A percentile compares a stretch with the other conserved stretches of the same genome.
phyloP scores from a whole-genome alignment of 1,139 yeast species.

The Scheffersomyces cryptocercus region DNA sequence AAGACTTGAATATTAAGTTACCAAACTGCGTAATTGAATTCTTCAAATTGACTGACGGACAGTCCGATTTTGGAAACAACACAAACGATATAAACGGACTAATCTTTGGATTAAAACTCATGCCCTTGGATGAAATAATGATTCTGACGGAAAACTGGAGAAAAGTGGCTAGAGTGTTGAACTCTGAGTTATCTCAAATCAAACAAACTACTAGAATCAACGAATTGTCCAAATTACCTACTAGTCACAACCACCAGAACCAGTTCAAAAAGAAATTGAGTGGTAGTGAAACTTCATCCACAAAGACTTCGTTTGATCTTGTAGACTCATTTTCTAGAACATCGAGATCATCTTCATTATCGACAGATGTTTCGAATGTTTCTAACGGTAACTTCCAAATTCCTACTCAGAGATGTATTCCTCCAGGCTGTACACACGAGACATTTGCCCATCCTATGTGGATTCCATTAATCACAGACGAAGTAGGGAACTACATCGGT shows the following conservation, averaged over 20 bases:
- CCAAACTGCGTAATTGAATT: slow-evolving; percentile 66
- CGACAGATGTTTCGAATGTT: slow-evolving; percentile 3
- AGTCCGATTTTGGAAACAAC: slow-evolving; percentile 45
- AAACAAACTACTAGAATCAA: slow-evolving; percentile 20
- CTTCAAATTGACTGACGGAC: slow-evolving; percentile 68
- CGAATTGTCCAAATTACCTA: slow-evolving; percentile 27
- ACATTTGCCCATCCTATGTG: slow-evolving; percentile 85
- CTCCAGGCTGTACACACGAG: slow-evolving; percentile 68
- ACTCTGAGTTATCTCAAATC: slow-evolving; percentile 27
- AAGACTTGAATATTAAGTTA: slow-evolving; percentile 55
- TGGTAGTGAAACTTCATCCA: neutral
- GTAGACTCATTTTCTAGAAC: slow-evolving; percentile 3
- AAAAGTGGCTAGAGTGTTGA: slow-evolving; percentile 53
- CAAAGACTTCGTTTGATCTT: neutral
- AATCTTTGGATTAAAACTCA: slow-evolving; percentile 61
- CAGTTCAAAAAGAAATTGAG: slow-evolving; percentile 24
- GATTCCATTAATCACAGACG: slow-evolving; percentile 89
- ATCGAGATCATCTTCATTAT: slow-evolving; percentile 4
- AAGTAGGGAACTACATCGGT: slow-evolving; percentile 87
- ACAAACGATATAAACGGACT: slow-evolving; percentile 58
- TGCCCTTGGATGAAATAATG: slow-evolving; percentile 66
- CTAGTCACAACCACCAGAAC: slow-evolving; percentile 22
- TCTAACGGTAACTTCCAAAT: slow-evolving; percentile 17
- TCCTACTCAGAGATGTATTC: slow-evolving; percentile 71
- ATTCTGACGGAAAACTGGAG: slow-evolving; percentile 70